Percentiles rank a stretch among this genome's conserved stretches.
phyloP scores from a whole-genome alignment of 2,329 filamentous ascomycete species.

The Fusarium bactridioides region DNA sequence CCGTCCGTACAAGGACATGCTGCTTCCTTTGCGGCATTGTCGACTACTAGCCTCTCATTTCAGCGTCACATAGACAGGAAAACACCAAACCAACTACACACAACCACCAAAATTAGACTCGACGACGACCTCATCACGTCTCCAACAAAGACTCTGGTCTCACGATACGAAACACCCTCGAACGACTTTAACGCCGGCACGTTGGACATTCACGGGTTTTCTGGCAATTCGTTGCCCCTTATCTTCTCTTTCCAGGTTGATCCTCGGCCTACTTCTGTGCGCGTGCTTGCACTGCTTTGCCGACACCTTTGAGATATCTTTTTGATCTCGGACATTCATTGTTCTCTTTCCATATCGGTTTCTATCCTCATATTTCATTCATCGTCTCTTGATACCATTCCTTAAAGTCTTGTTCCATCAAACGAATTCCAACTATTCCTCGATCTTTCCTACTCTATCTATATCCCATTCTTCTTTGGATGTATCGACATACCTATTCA shows the following conservation, averaged over 20 bases:
- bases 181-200: slow-evolving; percentile 36
- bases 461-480: slow-evolving; percentile 19
- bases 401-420: slow-evolving; percentile 18
- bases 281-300: slow-evolving; percentile 41
- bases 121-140: slow-evolving; percentile 18
- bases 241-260: slow-evolving; percentile 59
- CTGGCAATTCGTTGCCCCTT: slow-evolving; percentile 36
- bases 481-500: slow-evolving; percentile 28
- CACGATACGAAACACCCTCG: slow-evolving; percentile 12
- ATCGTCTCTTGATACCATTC: slow-evolving; percentile 39
- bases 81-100: slow-evolving; percentile 4
- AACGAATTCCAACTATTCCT: slow-evolving; percentile 26
- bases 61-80: slow-evolving; percentile 34
- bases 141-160: slow-evolving; percentile 9
- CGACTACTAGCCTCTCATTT: slow-evolving; percentile 38
- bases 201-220: slow-evolving; percentile 37
- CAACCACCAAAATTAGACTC: slow-evolving; percentile 15
- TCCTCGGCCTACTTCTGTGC: slow-evolving; percentile 58
- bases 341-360: slow-evolving; percentile 16
- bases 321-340: slow-evolving; percentile 31
- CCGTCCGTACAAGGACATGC: slow-evolving; percentile 36
- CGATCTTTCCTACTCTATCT: slow-evolving; percentile 7
- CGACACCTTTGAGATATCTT: slow-evolving; percentile 33
- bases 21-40: slow-evolving; percentile 40
- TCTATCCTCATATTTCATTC: slow-evolving; percentile 1